A percentile compares a stretch with the other conserved stretches of the same genome.
Evolutionary conservation across 1,284 basidiomycete species (phyloP).

Genomic region (Cutaneotrichosporon dermatis): DNA sequence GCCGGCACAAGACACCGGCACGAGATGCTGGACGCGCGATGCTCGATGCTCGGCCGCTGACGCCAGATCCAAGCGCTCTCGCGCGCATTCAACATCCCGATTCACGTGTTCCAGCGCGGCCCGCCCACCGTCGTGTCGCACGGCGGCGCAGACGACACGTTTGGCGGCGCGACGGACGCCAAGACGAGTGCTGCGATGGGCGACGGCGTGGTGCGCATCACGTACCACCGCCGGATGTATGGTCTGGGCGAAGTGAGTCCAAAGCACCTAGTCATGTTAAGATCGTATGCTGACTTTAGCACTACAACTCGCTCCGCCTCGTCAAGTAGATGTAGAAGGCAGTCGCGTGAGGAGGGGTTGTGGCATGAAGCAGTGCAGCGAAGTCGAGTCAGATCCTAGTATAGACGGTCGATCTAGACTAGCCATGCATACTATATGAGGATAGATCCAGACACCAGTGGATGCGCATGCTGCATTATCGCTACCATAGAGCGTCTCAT

Average conservation of each 20-base stretch:
- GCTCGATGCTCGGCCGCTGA: constrained; percentile 26
- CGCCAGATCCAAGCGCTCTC: constrained; percentile 74
- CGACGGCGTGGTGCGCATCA: constrained; percentile 63
- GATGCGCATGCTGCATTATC: no score
- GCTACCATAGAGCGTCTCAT: no score
- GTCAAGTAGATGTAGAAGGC: background rate
- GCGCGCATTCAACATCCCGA: constrained; percentile 75
- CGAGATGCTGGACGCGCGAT: no score
- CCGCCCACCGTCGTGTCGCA: constrained; percentile 79
- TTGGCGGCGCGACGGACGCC: constrained; percentile 44
- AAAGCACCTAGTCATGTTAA: no score
- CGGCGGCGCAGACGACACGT: constrained; percentile 47
- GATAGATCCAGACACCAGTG: no score
- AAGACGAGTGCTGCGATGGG: constrained; percentile 46
- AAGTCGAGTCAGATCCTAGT: background rate
- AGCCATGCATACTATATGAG: no score
- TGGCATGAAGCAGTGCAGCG: no score
- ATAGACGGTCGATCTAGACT: background rate
- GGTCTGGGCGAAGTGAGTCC: constrained; percentile 76
- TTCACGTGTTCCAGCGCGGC: constrained; percentile 85
- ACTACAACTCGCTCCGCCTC: constrained; percentile 7
- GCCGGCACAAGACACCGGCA: no score
- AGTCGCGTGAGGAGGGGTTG: no score
- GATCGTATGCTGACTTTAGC: background rate
- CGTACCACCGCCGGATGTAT: constrained; percentile 87